Base-by-base conservation (phyloP, 164 flowering plant species). In the Vitis rupestris region DNA sequence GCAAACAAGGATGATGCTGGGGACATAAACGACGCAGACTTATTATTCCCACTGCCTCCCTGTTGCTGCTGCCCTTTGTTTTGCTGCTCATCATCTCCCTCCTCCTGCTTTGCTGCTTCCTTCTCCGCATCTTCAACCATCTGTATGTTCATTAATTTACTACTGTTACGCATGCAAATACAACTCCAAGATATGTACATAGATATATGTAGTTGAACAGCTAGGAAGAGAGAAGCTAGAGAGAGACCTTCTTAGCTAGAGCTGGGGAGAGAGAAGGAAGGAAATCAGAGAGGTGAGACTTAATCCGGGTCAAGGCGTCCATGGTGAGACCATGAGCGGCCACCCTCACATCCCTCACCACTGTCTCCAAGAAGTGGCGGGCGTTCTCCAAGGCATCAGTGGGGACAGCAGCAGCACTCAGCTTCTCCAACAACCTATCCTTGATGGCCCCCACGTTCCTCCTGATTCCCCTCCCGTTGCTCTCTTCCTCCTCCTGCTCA, bases 101-200 rank as follows among this genome's bases (percentile, higher is more conserved):
- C 47, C 50, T 51, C n/a, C 15, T 53, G 16, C 16, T 59, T 51
- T 61, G 50, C 50, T 27, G 76, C 72, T 60, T 79, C 82, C 59
- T 71, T 69, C 66, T 68, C 79, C 9, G 82, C 79, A 50, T 79
- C 82, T 19, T 79, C 82, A 59, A 79, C 76, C 73, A 79, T 79
- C 82, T 79, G 67, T 30, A 23, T 23, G 27, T 1, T 11, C 27
- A 23, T 23, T 23, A 23, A 23, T 23, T 23, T 23, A 23, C 27
- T 23, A 23, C 27, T 23, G 27, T 23, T 23, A 23, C 27, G 2
- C 27, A 23, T 23, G 27, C 27, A 23, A 23, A 23, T 23, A 37
- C 44, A 37, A 37, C 4, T 37, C 7, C 0, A 37, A 37, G 44
- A 37, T 37, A 37, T 23, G 27, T 23, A 23, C 27, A 37, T 6